Evolutionary conservation across 768 basidiomycete species (phyloP), one percentile per base, ranked within the genome.

Genomic region (Lactarius akahatsu): DNA sequence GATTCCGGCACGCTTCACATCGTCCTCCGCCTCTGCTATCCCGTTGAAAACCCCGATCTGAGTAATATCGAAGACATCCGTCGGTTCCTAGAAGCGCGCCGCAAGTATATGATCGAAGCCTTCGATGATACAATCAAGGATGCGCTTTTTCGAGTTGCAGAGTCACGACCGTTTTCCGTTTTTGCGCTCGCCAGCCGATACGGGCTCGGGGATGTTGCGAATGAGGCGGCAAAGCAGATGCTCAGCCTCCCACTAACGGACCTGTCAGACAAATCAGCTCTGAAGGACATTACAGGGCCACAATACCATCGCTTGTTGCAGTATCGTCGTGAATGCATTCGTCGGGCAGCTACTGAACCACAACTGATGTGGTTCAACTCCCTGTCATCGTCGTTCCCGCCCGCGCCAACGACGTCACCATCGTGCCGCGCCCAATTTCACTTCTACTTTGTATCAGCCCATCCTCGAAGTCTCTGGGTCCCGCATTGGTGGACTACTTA

Each of bases 401-500:
- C 64, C n/a, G n/a, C 64, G 6, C 67, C 67, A 11, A 61, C 20
- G 15, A 68, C 67, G 4, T 30, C 67, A 2, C 6, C 20, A 23
- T 68, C 64, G 36, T 68, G 67, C 23, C 67, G 67, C 6, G 34
- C 64, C 15, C 67, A 68, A 54, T 66, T 66, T 23, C 64, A 68
- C 59, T 68, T 68, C 30, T 68, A 57, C 41, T 68, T 65, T 34
- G 45, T 65, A 38, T 65, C 67, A 52, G 56, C 56, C 9, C 60
- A 59, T 6, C 67, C 67, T 26, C 64, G 59, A 61, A 68, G 43
- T 40, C 63, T 68, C 36, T 68, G 67, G 67, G 67, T 68, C 20
- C 67, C 67, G 28, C 59, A 66, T 58, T 68, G 67, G 67, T 68
- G 67, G 67, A 68, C 64, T 11, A 5, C 30, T 20, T 68, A 68